Conservation (phyloP, 805 yeast genomes). For the Teunomyces aglyptinius region DNA sequence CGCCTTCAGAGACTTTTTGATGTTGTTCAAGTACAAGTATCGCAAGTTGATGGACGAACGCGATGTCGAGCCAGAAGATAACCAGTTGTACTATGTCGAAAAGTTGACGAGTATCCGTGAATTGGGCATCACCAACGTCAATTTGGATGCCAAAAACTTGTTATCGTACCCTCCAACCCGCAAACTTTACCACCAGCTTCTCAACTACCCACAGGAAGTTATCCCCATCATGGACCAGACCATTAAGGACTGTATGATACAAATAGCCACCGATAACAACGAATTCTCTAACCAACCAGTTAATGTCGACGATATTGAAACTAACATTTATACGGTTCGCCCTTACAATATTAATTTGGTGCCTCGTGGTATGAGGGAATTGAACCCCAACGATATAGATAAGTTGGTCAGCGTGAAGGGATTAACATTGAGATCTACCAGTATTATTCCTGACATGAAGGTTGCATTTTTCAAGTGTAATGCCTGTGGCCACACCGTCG, state of each 20-base stretch:
- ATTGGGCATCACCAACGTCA: constrained; percentile 77
- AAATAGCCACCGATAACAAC: constrained; percentile 54
- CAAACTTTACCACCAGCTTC: constrained; percentile 78
- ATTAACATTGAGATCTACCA: constrained; percentile 79
- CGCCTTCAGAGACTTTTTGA: constrained; percentile 76
- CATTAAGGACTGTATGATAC: constrained; percentile 83
- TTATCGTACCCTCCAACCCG: constrained; percentile 72
- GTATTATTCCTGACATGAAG: constrained; percentile 97
- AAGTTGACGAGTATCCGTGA: constrained; percentile 72
- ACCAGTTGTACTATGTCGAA: constrained; percentile 69
- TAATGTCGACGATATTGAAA: constrained; percentile 68
- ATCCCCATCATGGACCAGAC: constrained; percentile 98
- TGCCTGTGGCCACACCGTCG: constrained; percentile 89
- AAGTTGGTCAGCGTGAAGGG: constrained; percentile 91
- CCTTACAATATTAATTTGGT: constrained; percentile 77
- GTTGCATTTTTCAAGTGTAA: constrained; percentile 93
- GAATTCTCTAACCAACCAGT: constrained; percentile 27
- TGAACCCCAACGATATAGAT: constrained; percentile 48
- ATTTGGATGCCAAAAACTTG: constrained; percentile 79
- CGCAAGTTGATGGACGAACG: constrained; percentile 51
- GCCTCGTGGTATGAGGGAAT: constrained; percentile 24
- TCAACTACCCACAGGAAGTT: constrained; percentile 94
- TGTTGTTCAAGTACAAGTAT: constrained; percentile 77
- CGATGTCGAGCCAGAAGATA: constrained; percentile 53
- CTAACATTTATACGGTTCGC: constrained; percentile 79